phyloP scores from a whole-genome alignment of 495 filamentous ascomycete species.

The Hypomontagnella submonticulosa region DNA sequence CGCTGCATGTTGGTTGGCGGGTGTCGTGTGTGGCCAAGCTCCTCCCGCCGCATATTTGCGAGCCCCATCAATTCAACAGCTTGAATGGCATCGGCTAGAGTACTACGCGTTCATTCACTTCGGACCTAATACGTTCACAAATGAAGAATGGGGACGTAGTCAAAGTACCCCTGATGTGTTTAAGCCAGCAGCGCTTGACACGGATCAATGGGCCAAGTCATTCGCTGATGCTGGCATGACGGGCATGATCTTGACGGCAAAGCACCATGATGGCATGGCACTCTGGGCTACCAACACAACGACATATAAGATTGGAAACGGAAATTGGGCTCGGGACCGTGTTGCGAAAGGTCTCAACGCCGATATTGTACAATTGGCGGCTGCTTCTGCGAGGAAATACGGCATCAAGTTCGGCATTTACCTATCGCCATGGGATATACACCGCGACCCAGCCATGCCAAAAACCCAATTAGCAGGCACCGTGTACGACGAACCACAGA shows the following conservation, averaged over 20 bases:
- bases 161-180: slow-evolving; percentile 44
- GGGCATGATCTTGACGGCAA: slow-evolving; percentile 46
- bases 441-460: slow-evolving; percentile 44
- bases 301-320: slow-evolving; percentile 43
- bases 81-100: slow-evolving; percentile 43
- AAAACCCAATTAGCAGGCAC: slow-evolving; percentile 34
- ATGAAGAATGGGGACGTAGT: slow-evolving; percentile 45
- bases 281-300: slow-evolving; percentile 45
- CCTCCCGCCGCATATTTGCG: slow-evolving; percentile 39
- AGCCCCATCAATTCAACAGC: slow-evolving; percentile 35
- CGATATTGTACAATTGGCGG: slow-evolving; percentile 41
- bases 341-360: slow-evolving; percentile 31
- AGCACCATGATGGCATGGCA: slow-evolving; percentile 47
- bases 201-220: slow-evolving; percentile 47
- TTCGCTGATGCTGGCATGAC: slow-evolving; percentile 45
- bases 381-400: slow-evolving; percentile 44
- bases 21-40: slow-evolving; percentile 17
- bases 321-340: slow-evolving; percentile 38
- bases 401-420: slow-evolving; percentile 47
- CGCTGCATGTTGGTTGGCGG: slow-evolving; percentile 8
- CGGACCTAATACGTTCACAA: slow-evolving; percentile 45
- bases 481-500: slow-evolving; percentile 47
- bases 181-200: slow-evolving; percentile 38
- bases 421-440: slow-evolving; percentile 46
- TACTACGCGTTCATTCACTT: slow-evolving; percentile 48